These are phyloP conservation scores for Cercospora nicotianae DNA, from an alignment of 2,329 filamentous ascomycete species.

Conservation along the genomic window DNA sequence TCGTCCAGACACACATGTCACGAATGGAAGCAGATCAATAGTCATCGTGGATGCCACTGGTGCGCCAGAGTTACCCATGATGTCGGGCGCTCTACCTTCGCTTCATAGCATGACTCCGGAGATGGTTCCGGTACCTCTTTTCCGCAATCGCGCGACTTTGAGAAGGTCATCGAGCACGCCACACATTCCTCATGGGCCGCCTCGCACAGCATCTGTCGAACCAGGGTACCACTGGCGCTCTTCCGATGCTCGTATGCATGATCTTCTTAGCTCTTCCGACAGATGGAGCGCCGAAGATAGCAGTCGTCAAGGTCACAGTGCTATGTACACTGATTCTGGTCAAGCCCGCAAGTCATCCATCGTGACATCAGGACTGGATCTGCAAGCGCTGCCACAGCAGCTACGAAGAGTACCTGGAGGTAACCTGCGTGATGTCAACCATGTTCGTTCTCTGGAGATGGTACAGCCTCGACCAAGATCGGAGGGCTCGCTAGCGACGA, in stretches of 20 bases:
- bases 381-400: conserved; percentile 37
- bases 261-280: conserved; percentile 29
- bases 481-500: conserved; percentile 27
- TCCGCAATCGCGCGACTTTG: conserved; percentile 22
- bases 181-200: conserved; percentile 4
- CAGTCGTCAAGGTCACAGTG: conserved; percentile 6
- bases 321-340: conserved; percentile 2
- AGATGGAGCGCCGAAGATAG: conserved; percentile 25
- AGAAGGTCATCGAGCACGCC: not conserved
- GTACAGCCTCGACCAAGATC: conserved; percentile 48
- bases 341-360: conserved; percentile 42
- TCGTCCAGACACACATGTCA: conserved; percentile 57
- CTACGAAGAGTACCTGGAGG: conserved; percentile 52
- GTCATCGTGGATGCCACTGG: conserved; percentile 76
- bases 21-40: conserved; percentile 83
- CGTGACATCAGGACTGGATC: conserved; percentile 43
- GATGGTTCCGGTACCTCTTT: conserved; percentile 32
- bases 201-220: conserved; percentile 13
- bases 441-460: conserved; percentile 49
- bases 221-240: conserved; percentile 17
- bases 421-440: conserved; percentile 49
- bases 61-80: conserved; percentile 43
- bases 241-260: conserved; percentile 30
- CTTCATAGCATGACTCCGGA: conserved; percentile 31
- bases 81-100: conserved; percentile 30